Conservation (phyloP, 2,329 filamentous ascomycete genomes). For the Apiospora marii region DNA sequence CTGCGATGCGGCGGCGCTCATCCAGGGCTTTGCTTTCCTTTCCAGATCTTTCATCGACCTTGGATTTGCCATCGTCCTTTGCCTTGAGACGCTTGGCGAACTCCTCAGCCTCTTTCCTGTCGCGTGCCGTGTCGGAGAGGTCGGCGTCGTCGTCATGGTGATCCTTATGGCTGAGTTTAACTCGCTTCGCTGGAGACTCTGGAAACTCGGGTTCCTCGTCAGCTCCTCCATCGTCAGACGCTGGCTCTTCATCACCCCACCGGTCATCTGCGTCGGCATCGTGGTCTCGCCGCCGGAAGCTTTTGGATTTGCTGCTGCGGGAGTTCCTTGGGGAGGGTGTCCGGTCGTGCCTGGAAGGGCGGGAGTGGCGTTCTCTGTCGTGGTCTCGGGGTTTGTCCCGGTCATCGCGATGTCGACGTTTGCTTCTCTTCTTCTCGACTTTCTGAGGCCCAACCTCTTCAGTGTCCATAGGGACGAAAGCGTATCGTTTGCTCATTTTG, state of each 20-base stretch:
- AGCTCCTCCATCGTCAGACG: conserved; percentile 52
- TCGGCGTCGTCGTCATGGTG: conserved; percentile 52
- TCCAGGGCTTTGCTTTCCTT: conserved; percentile 63
- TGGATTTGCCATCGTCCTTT: conserved; percentile 74
- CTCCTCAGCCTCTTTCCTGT: conserved; percentile 79
- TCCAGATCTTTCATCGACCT: conserved; percentile 55
- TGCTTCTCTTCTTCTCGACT: conserved; percentile 56
- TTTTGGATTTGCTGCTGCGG: conserved; percentile 46
- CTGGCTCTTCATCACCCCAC: conserved; percentile 81
- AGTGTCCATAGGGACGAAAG: conserved; percentile 72
- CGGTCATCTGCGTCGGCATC: conserved; percentile 72
- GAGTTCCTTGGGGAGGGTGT: conserved; percentile 42
- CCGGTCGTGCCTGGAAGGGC: conserved; percentile 36
- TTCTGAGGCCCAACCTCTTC: conserved; percentile 65
- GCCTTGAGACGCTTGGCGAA: conserved; percentile 79
- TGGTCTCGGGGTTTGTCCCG: conserved; percentile 40
- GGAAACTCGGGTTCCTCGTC: conserved; percentile 65
- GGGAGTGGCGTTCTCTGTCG: conserved; percentile 38
- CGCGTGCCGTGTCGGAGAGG: conserved; percentile 69
- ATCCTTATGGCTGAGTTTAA: conserved; percentile 68
- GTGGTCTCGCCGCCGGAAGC: conserved; percentile 48
- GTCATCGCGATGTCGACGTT: conserved; percentile 48
- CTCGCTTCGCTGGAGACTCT: conserved; percentile 75
- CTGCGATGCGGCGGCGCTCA: conserved; percentile 68
- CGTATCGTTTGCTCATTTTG: conserved; percentile 63